Percentiles rank a stretch among this genome's conserved stretches.
Conservation (phyloP, 768 basidiomycete species). For the Nidularia pulvinata region DNA sequence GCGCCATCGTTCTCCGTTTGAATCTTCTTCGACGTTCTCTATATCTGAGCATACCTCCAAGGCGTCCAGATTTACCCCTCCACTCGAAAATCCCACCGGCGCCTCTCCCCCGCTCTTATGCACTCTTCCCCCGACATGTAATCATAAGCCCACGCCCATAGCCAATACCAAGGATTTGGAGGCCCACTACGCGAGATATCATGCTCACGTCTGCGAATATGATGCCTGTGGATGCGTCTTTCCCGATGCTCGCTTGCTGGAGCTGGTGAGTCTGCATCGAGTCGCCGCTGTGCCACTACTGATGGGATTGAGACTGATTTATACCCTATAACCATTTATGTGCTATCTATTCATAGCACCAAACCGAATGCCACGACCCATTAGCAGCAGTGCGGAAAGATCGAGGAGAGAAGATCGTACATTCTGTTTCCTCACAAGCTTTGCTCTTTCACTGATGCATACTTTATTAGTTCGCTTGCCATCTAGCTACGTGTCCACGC, state of each 20-base stretch:
- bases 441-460: neutral
- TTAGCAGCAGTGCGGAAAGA: slow-evolving; percentile 76
- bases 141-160: slow-evolving; percentile 63
- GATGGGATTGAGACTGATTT: slow-evolving; percentile 2
- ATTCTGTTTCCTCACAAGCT: slow-evolving; percentile 4
- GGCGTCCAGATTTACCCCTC: neutral
- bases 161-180: slow-evolving; percentile 71
- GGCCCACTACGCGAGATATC: slow-evolving; percentile 80
- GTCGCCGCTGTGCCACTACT: neutral
- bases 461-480: slow-evolving; percentile 69
- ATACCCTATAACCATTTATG: neutral
- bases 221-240: slow-evolving; percentile 77
- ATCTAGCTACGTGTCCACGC: slow-evolving; percentile 57
- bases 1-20: slow-evolving; percentile 34
- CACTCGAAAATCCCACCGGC: slow-evolving; percentile 14
- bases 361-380: slow-evolving; percentile 89
- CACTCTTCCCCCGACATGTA: slow-evolving; percentile 84
- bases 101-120: slow-evolving; percentile 53
- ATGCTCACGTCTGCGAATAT: slow-evolving; percentile 81
- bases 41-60: neutral
- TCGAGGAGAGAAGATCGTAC: slow-evolving; percentile 83
- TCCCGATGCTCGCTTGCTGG: slow-evolving; percentile 77
- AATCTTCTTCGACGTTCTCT: slow-evolving; percentile 30
- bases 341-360: slow-evolving; percentile 47
- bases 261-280: slow-evolving; percentile 58